These are phyloP conservation scores for Sechiopsis laciniata DNA, from an alignment of 306 rosid genomes.

Conservation along the genomic window DNA sequence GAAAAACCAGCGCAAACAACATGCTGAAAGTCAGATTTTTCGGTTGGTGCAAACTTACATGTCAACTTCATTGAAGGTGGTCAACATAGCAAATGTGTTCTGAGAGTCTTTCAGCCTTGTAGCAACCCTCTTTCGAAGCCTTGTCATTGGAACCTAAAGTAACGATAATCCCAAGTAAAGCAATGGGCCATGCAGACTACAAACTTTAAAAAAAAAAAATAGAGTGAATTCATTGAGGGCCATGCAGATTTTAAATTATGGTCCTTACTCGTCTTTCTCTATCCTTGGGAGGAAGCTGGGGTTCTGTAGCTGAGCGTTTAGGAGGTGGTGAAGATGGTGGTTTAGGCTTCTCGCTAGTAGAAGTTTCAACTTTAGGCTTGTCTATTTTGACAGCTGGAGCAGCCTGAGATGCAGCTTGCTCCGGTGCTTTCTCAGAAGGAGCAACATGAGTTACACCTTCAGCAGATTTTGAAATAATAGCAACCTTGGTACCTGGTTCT, in stretches of 20 bases:
- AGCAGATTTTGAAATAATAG: conserved; percentile 71
- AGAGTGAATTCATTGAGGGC: not conserved
- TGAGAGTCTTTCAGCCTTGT: conserved; percentile 76
- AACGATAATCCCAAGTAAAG: conserved; percentile 9
- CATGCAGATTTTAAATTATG: not conserved
- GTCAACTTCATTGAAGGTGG: conserved; percentile 86
- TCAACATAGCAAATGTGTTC: conserved; percentile 76
- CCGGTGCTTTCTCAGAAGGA: conserved; percentile 52
- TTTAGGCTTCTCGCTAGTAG: conserved; percentile 42
- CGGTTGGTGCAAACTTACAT: conserved; percentile 41
- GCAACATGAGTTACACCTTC: conserved; percentile 64
- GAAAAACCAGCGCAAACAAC: not conserved
- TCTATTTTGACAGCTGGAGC: conserved; percentile 36
- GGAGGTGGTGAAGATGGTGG: conserved; percentile 36
- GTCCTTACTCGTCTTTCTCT: conserved; percentile 69
- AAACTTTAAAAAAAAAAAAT: too few species aligned
- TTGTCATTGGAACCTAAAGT: conserved; percentile 78
- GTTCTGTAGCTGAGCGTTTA: conserved; percentile 56
- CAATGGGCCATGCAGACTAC: not conserved
- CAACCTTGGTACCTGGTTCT: conserved; percentile 76
- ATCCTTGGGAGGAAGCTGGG: conserved; percentile 78
- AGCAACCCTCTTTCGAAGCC: conserved; percentile 65
- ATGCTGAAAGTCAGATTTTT: conserved; percentile 1
- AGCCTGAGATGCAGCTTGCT: conserved; percentile 41
- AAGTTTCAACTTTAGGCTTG: conserved; percentile 45